These are phyloP conservation scores for Sergeia podlipaevii DNA, from an alignment of 208 protist species.

Conservation along the genomic window DNA sequence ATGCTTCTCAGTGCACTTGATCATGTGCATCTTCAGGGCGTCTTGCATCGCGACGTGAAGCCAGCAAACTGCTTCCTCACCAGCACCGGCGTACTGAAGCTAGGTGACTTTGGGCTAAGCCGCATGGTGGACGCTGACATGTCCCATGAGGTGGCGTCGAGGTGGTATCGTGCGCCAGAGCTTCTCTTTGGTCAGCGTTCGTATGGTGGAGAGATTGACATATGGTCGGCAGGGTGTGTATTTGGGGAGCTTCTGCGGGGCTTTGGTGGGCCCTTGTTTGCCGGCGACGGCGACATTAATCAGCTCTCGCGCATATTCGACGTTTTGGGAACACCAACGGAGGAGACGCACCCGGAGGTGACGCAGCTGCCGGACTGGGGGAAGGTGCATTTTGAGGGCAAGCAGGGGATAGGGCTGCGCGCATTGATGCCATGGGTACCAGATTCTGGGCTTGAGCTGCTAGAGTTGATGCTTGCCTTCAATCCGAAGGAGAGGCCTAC, in stretches of 20 bases:
- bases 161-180: conserved; percentile 91
- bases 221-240: conserved; percentile 91
- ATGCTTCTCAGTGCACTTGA: conserved; percentile 68
- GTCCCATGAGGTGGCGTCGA: conserved; percentile 86
- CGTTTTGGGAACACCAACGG: conserved; percentile 95
- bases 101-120: conserved; percentile 60
- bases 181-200: conserved; percentile 64
- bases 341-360: conserved; percentile 84
- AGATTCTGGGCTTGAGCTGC: conserved; percentile 37
- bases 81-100: conserved; percentile 27
- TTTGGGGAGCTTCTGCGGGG: conserved; percentile 83
- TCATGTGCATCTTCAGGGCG: conserved; percentile 45
- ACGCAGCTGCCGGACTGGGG: conserved; percentile 93
- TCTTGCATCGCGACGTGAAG: conserved; percentile 91
- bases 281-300: conserved; percentile 96
- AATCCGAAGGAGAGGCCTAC: conserved; percentile 43
- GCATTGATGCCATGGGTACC: conserved; percentile 68
- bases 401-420: conserved; percentile 27
- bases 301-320: conserved; percentile 95
- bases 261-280: conserved; percentile 88
- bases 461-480: conserved; percentile 45
- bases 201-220: conserved; percentile 84
- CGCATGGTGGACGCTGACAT: conserved; percentile 41
- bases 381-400: conserved; percentile 68
- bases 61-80: conserved; percentile 84